Evolutionary conservation across 2,329 filamentous ascomycete species (phyloP), one percentile per base, ranked within the genome.

Genomic region (Pezicula carpinea): DNA sequence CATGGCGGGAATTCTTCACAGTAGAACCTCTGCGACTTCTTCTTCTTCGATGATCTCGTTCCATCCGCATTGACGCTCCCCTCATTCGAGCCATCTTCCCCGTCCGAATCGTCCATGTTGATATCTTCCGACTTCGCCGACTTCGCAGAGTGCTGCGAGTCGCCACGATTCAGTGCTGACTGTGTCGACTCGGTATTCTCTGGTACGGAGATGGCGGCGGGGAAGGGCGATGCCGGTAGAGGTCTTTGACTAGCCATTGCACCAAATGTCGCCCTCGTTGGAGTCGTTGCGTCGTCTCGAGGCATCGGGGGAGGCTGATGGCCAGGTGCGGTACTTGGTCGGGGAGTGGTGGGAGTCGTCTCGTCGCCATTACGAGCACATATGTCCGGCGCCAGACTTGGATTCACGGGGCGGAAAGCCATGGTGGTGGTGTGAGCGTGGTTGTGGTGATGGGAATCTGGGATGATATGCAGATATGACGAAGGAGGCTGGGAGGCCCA

Each of bases 1-100:
- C 93, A 99, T 4, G 91, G 91, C 21, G 92, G 92, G 59, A 89
- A 97, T 26, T 96, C 90, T 4, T 87, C 95, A 69, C 93, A 99
- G 68, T 92, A 96, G 68, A 99, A 99, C 39, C 89, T 82, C 66
- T 96, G 90, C 0, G 90, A 89, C 68, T 96, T 96, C 71, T 96
- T 96, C 78, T 96, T 97, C 71, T 95, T 95, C 44, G 79, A 83
- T 7, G 87, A 85, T 52, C 85, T 80, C n/a, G 75, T 73, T 35
- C 81, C 72, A 61, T 85, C 82, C 10, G 76, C 80, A 47, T 77
- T 77, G 18, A 83, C 74, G 56, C 77, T 82, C 32, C 70, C 84
- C 41, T 79, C 79, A 51, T 89, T 87, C 11, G 86, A 87, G 26
- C 66, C 77, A 11, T 79, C 76, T 43, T 64, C 68, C 1, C 59